These are phyloP conservation scores for Fusarium sp. DNA, from an alignment of 2,329 filamentous ascomycete genomes.

Conservation along the genomic window DNA sequence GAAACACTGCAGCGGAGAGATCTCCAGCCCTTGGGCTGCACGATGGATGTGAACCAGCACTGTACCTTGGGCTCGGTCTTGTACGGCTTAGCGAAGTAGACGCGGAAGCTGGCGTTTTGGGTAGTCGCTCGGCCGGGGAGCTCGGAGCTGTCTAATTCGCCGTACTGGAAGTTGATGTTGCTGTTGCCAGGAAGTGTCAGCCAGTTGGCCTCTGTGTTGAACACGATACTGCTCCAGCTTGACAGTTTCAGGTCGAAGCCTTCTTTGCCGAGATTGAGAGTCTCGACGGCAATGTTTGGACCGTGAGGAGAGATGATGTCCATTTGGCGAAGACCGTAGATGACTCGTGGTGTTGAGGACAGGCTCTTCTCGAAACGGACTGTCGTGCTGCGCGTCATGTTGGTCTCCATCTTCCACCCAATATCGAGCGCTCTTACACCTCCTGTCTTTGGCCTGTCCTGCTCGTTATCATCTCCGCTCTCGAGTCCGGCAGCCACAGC, in stretches of 20 bases:
- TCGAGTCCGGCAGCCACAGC: background rate
- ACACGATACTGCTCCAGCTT: background rate
- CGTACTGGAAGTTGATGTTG: background rate
- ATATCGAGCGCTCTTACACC: background rate
- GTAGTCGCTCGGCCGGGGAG: background rate
- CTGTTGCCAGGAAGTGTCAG: background rate
- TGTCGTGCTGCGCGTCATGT: background rate
- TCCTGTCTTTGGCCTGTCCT: background rate
- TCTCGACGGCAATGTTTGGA: conserved; percentile 1
- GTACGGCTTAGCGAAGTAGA: conserved; percentile 2
- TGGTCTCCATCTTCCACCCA: background rate
- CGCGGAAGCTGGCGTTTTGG: background rate
- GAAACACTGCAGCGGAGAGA: background rate
- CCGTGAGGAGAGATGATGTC: background rate
- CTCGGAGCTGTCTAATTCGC: background rate
- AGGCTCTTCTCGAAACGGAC: background rate
- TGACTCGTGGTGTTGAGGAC: background rate
- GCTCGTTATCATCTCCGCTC: background rate
- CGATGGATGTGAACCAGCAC: conserved; percentile 4
- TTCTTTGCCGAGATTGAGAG: background rate
- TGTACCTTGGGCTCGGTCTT: background rate
- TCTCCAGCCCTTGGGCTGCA: background rate
- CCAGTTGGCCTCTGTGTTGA: background rate
- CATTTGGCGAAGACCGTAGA: background rate
- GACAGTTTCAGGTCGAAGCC: background rate